Base-by-base conservation (phyloP, 768 basidiomycete genomes). In the Mycena sanguinolenta region DNA sequence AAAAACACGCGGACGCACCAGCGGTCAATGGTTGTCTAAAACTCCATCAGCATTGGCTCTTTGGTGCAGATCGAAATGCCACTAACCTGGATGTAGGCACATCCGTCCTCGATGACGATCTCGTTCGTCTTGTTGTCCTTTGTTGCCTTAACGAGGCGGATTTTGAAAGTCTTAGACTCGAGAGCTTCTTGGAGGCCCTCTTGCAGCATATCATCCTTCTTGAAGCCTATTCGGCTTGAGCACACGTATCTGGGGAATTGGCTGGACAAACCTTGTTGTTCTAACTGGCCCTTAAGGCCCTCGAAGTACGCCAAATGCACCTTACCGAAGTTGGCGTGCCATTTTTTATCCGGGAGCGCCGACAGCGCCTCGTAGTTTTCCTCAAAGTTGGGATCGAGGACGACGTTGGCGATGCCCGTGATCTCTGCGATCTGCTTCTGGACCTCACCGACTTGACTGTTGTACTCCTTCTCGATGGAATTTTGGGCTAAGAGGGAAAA, bases 351-450 rank as follows among this genome's bases (percentile, higher is more conserved):
- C 28, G 52, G 9, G 25, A 61, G 66, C 13, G 49, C 58, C 63
- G 72, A 57, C 67, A 79, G 60, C 14, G 73, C 62, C 2, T 73
- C 69, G 64, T 81, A 82, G 62, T 79, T 79, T 46, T 75, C 78
- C 65, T 81, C 80, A 53, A 82, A 82, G 71, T 82, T 81, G 55
- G 82, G 81, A 23, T 83, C 82, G 23, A 84, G 76, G 39, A 77
- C 67, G 50, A 83, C 73, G 32, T 83, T 78, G 19, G 76, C 27
- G 30, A 68, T 67, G 30, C 70, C 75, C 32, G 80, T 69, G 25
- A 80, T 74, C 34, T 76, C 70, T 9, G 63, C 77, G 21, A 84
- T 80, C 39, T 76, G 73, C 57, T 75, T 62, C 14, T 66, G 76
- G 21, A 81, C 57, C 0, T 78, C 78, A 2, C 77, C 79, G 34